Evolutionary conservation across 495 filamentous ascomycete genomes (phyloP).

Genomic region (Penicillium manginii): DNA sequence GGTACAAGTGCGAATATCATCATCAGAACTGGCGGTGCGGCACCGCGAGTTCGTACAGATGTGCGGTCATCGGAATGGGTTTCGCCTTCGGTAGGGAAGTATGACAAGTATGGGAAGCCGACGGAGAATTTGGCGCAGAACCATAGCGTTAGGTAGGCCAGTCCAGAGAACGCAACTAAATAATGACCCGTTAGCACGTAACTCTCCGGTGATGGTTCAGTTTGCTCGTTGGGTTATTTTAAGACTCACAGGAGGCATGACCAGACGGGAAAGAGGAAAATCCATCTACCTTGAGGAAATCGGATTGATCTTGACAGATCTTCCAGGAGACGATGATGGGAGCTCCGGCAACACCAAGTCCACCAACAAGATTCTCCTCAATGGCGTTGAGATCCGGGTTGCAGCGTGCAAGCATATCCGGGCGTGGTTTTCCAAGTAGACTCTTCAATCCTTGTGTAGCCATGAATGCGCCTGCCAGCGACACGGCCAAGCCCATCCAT

Average conservation of each 20-base stretch:
- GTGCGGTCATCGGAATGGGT: slow-evolving; percentile 26
- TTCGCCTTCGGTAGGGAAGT: slow-evolving; percentile 32
- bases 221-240: not conserved
- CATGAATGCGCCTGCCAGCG: slow-evolving; percentile 57
- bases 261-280: slow-evolving; percentile 72
- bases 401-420: slow-evolving; percentile 66
- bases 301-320: slow-evolving; percentile 55
- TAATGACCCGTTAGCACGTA: not conserved
- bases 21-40: slow-evolving; percentile 62
- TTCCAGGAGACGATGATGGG: slow-evolving; percentile 54
- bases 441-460: slow-evolving; percentile 67
- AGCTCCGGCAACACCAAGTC: slow-evolving; percentile 51
- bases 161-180: slow-evolving; percentile 63
- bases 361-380: slow-evolving; percentile 48
- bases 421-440: slow-evolving; percentile 65
- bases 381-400: slow-evolving; percentile 55
- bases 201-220: not conserved
- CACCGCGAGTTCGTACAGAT: slow-evolving; percentile 51
- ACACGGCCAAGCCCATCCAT: slow-evolving; percentile 64
- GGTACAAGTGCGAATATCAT: slow-evolving; percentile 61
- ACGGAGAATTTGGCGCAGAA: slow-evolving; percentile 66
- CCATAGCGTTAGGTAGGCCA: slow-evolving; percentile 67
- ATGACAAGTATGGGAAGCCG: slow-evolving; percentile 62
- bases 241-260: slow-evolving; percentile 61
- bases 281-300: slow-evolving; percentile 54